Evolutionary conservation across 352 stramenopile genomes (phyloP), one percentile per base, ranked within the genome.

Genomic region (Pythium pectinolyticum): DNA sequence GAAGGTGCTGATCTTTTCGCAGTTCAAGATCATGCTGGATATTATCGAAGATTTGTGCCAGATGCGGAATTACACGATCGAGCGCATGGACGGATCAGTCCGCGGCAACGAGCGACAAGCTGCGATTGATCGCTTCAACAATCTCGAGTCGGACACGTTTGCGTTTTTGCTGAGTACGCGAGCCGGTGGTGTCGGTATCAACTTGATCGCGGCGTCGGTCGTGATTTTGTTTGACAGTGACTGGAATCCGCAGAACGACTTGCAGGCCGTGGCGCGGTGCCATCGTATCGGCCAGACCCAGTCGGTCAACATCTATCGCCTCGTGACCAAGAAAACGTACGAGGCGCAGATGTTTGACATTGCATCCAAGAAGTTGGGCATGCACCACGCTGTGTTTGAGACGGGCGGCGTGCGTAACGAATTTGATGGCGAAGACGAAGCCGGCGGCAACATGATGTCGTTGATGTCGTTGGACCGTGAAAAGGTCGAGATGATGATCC

Each of bases 201-300:
- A 99, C 69, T 78, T 99, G 43, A 90, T 97, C 61, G 80, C 91
- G 69, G 89, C 84, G 5, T 93, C 82, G 7, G 84, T 94, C 8
- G 86, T 94, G 45, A 92, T 94, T 57, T 66, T 95, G 40, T 93
- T 89, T 68, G 97, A 99, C 66, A 97, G 87, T 62, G 97, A 99
- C 72, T 99, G 97, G 97, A 99, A 99, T 64, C 97, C 96, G 47
- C 96, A 99, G 73, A 99, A 99, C 73, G 97, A 99, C 73, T 81
- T 99, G 24, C 97, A 99, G 75, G 95, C 95, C 24, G 96, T 98
- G 52, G 97, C 97, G 9, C 94, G 98, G 62, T 99, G 97, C 62
- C 98, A 99, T 77, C 93, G 98, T 72, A 99, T 99, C 63, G 98
- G 98, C 8, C 97, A 99, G 74, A 99, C 97, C 0, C 98, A 99